Evolutionary conservation across 2,329 filamentous ascomycete genomes (phyloP).

Genomic region (Hypoxylon sp.): DNA sequence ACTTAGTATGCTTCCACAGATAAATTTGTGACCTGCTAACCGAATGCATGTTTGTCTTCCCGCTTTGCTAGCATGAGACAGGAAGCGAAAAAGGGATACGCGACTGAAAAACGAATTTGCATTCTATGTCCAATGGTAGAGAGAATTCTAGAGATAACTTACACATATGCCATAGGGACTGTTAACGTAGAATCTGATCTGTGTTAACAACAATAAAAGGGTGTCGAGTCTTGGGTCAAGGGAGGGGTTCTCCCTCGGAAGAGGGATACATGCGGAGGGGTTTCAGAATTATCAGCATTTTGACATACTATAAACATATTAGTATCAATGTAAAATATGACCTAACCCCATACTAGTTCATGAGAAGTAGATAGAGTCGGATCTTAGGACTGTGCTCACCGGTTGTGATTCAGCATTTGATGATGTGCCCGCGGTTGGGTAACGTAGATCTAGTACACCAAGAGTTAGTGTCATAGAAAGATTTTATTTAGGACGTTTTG

Average conservation of each 20-base stretch:
- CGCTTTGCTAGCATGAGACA: background rate
- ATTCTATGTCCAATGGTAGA: background rate
- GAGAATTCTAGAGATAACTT: conserved; percentile 3
- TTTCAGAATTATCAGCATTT: background rate
- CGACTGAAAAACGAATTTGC: background rate
- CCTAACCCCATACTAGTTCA: background rate
- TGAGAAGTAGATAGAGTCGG: background rate
- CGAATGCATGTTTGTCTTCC: background rate
- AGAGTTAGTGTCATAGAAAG: conserved; percentile 5
- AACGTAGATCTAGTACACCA: conserved; percentile 73
- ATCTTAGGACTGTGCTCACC: conserved; percentile 18
- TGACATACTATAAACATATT: conserved; percentile 29
- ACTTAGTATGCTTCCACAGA: background rate
- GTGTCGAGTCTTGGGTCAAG: background rate
- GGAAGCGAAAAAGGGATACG: background rate
- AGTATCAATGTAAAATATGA: conserved; percentile 5
- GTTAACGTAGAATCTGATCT: conserved; percentile 81
- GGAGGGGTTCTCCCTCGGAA: background rate
- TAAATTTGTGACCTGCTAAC: background rate
- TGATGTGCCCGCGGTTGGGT: conserved; percentile 89
- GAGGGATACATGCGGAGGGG: background rate
- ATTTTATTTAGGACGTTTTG: background rate
- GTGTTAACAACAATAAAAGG: conserved; percentile 17
- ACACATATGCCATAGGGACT: conserved; percentile 81
- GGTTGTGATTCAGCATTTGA: conserved; percentile 88